Evolutionary conservation across 305 asterid genomes (phyloP).

Genomic region (Fraxinus sp.): DNA sequence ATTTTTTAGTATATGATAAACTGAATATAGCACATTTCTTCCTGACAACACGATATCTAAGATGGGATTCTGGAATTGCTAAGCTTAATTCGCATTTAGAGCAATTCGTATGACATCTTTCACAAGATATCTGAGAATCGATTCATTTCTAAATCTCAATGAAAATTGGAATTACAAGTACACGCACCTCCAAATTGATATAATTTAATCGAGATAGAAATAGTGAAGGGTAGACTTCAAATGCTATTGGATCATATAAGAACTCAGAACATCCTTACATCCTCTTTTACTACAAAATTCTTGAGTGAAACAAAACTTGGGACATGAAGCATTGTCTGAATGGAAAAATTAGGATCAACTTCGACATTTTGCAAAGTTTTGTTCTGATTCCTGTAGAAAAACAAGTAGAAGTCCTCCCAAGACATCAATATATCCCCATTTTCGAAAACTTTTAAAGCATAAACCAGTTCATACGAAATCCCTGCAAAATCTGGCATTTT

Average conservation of each 20-base stretch:
- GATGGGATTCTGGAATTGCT: background rate
- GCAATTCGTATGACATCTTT: background rate
- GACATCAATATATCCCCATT: slow-evolving; percentile 43
- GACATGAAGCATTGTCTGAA: slow-evolving; percentile 20
- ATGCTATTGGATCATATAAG: background rate
- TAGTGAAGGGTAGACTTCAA: background rate
- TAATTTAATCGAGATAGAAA: background rate
- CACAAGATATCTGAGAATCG: background rate
- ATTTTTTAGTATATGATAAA: background rate
- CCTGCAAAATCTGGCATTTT: slow-evolving; percentile 35
- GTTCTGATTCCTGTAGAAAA: slow-evolving; percentile 8
- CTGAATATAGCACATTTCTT: background rate
- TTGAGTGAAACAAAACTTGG: slow-evolving; percentile 25
- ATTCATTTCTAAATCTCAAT: background rate
- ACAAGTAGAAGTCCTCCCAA: slow-evolving; percentile 22
- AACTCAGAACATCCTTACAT: background rate
- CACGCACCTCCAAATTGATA: background rate
- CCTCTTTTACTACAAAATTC: slow-evolving; percentile 5
- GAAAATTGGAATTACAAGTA: background rate
- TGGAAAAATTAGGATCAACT: background rate
- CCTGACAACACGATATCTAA: background rate
- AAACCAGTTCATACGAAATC: slow-evolving; percentile 27
- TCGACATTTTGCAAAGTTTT: background rate
- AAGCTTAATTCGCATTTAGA: background rate
- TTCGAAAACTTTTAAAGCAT: slow-evolving; percentile 29